Conservation (phyloP, 1,284 basidiomycete genomes). For the Apiotrichum laibachii region DNA sequence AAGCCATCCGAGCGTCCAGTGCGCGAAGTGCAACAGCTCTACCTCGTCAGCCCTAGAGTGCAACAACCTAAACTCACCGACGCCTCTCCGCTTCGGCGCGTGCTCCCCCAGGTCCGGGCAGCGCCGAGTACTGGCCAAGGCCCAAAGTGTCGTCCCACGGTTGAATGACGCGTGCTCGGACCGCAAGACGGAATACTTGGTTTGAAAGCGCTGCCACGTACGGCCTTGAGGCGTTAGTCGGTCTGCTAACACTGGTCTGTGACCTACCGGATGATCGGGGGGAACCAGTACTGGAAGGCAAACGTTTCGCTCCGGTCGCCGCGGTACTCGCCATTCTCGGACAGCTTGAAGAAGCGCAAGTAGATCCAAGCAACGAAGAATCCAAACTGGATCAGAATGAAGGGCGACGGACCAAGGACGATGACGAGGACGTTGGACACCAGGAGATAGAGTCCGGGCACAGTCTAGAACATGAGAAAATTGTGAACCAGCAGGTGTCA, state of each 20-base stretch:
- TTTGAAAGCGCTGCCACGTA: conserved; percentile 65
- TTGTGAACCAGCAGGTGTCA: too few relatives aligned
- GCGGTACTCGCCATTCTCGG: conserved; percentile 56
- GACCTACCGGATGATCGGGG: conserved; percentile 80
- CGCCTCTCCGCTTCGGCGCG: conserved; percentile 90
- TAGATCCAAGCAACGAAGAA: conserved; percentile 96
- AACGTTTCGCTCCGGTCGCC: conserved; percentile 96
- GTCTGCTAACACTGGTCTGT: conserved; percentile 9
- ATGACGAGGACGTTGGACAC: conserved; percentile 85
- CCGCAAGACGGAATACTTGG: conserved; percentile 62
- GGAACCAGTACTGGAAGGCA: conserved; percentile 94
- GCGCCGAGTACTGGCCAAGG: conserved; percentile 59
- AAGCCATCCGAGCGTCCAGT: conserved; percentile 83
- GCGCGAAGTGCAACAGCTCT: conserved; percentile 93
- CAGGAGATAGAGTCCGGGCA: conserved; percentile 91
- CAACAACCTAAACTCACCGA: conserved; percentile 58
- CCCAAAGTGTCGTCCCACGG: conserved; percentile 71
- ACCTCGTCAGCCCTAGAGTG: conserved; percentile 7
- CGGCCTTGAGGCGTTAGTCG: conserved; percentile 52
- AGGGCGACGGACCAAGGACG: conserved; percentile 86
- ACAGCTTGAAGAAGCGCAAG: conserved; percentile 92
- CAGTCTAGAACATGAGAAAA: conserved; percentile 55
- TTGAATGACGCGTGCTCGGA: conserved; percentile 67
- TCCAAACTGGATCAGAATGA: conserved; percentile 94
- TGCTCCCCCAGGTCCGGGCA: conserved; percentile 74